Evolutionary conservation across 345 rosid species (phyloP), one percentile per base, ranked within the genome.

Genomic region (Acer saccharum): DNA sequence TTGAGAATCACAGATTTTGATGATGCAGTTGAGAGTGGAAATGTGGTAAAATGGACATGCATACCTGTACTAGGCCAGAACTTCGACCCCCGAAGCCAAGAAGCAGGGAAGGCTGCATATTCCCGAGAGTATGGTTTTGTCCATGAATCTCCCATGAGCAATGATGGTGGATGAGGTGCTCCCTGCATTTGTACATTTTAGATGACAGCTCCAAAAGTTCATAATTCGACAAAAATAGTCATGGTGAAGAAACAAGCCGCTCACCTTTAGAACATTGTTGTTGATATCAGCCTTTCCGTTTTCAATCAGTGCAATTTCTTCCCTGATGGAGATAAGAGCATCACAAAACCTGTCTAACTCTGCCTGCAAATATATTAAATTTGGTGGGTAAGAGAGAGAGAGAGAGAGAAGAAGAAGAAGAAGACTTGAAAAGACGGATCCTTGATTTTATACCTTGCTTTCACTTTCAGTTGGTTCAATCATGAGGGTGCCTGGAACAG

Each of bases 381-480:
- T 72, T 46, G 70, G 35, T 60, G 48, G 69, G 75, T 57, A 64
- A 68, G 62, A 57, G 66, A 68, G 4, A 44, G 61, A 74, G 73
- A 44, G n/a, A 61, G 50, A 14, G 41, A 23, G 44, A 41, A 4
- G 6, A 4, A 32, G 39, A 32, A 32, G 39, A 32, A 3, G 4
- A 41, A 27, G 65, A 61, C 2, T 41, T 52, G 57, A 74, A 57
- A 48, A 20, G 25, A 63, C n/a, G 43, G 73, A 76, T 55, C 2
- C 32, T 72, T 21, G 0, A 43, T 39, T 18, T 66, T 77, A 39
- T 86, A 92, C 99, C 97, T 93, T 97, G 97, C 98, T 93, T 93
- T 97, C 99, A 87, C 99, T 97, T 86, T 97, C 98, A 65, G 99
- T 97, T 8, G 99, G 99, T 81, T 97, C 99, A 67, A 97, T 89